Evolutionary conservation across 345 rosid species (phyloP), one percentile per base, ranked within the genome.

Genomic region (Fremontodendron californicum): DNA sequence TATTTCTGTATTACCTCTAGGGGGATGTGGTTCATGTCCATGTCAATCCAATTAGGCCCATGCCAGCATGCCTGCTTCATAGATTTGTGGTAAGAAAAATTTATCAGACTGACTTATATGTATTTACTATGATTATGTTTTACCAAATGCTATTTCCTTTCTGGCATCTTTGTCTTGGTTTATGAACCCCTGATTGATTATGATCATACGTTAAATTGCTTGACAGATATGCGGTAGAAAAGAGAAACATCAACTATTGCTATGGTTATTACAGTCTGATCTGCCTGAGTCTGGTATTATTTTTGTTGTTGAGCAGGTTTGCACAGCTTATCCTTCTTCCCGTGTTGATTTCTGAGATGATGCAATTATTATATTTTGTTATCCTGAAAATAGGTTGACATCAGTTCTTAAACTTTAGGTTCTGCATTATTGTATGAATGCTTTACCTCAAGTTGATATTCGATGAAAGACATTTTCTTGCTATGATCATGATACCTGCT

Each of bases 291-390:
- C 93, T 46, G 90, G 86, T 78, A 93, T 93, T 78, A 83, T 95
- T 76, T 95, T 95, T 84, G 97, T 87, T 51, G 90, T 88, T 21
- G 97, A 88, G 79, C 98, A 95, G 99, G 98, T 95, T 57, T 68
- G 84, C 18, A 51, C 62, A 67, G 55, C 63, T 46, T 75, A 67
- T 79, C 72, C 68, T 58, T 71, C 40, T 67, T 54, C 33, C 35
- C 46, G 6, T 71, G n/a, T 57, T 65, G 54, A 15, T 77, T 77
- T 69, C 39, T 67, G 5, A 6, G 4, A 52, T 49, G 21, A 43
- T 57, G 43, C 57, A 71, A 35, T 51, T 39, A 0, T 58, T 75
- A 51, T 62, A n/a, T 63, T 21, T 63, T 29, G 39, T 43, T 27
- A 52, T 40, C 35, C 1, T 64, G 45, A 52, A n/a, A 23, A 23